These are phyloP conservation scores for Aspergillus transmontanensis DNA, from an alignment of 2,329 filamentous ascomycete species.

Conservation along the genomic window DNA sequence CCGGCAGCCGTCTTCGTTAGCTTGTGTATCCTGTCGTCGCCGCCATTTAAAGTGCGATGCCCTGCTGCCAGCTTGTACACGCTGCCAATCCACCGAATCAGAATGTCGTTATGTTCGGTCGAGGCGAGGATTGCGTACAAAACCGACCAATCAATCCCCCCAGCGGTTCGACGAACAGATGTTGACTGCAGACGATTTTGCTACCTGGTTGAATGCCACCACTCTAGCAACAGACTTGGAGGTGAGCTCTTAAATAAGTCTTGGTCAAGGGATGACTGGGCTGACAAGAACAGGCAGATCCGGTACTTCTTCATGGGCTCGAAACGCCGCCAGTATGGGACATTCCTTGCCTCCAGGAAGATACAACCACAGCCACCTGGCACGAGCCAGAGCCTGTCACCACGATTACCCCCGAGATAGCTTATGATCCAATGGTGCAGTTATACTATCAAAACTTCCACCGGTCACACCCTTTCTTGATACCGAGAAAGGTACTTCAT, in stretches of 20 bases:
- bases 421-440: constrained; percentile 38
- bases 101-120: constrained; percentile 53
- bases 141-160: constrained; percentile 1
- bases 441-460: constrained; percentile 56
- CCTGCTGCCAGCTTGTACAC: constrained; percentile 44
- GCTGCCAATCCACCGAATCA: constrained; percentile 44
- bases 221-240: constrained; percentile 15
- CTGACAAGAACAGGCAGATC: constrained; percentile 13
- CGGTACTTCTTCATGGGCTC: constrained; percentile 15
- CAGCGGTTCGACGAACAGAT: constrained; percentile 15
- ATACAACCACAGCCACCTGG: constrained; percentile 7
- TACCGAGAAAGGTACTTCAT: constrained; percentile 43
- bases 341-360: constrained; percentile 11
- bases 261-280: neutral
- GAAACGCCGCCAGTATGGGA: constrained; percentile 10
- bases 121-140: constrained; percentile 39
- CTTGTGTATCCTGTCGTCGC: constrained; percentile 31
- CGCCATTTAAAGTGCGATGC: constrained; percentile 51
- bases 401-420: constrained; percentile 13
- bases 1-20: constrained; percentile 22
- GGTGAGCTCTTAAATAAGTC: neutral
- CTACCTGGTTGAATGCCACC: constrained; percentile 19
- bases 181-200: constrained; percentile 13
- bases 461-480: constrained; percentile 53
- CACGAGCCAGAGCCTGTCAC: neutral